phyloP scores from a whole-genome alignment of 1,284 basidiomycete species.

The Tilletia caries region DNA sequence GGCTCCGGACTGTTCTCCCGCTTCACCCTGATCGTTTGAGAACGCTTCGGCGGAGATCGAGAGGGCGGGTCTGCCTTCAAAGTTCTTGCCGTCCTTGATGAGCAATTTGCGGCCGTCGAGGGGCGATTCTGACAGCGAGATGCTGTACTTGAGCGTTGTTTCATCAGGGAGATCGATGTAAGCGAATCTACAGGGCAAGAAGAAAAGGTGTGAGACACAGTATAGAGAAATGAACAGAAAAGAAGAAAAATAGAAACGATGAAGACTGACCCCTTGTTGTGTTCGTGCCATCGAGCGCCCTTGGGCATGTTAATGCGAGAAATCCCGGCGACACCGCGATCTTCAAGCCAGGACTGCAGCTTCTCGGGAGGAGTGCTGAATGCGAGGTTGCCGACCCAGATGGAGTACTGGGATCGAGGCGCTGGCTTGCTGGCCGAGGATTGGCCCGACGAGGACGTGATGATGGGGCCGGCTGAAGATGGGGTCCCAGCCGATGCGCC shows the following conservation, averaged over 20 bases:
- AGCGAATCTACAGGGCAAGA: conserved; percentile 68
- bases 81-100: conserved; percentile 77
- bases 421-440: conserved; percentile 55
- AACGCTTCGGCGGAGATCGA: conserved; percentile 23
- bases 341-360: conserved; percentile 41
- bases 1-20: background rate
- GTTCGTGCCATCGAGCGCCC: conserved; percentile 54
- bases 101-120: conserved; percentile 81
- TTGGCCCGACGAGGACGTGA: background rate
- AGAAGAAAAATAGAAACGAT: background rate
- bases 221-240: conserved; percentile 55
- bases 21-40: conserved; percentile 20
- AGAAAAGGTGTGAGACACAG: background rate
- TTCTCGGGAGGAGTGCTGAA: conserved; percentile 40
- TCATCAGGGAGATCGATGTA: conserved; percentile 86
- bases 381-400: conserved; percentile 51
- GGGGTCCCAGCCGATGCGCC: conserved; percentile 11
- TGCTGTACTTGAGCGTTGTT: conserved; percentile 70
- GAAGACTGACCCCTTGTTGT: conserved; percentile 58
- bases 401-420: conserved; percentile 63
- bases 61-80: conserved; percentile 51
- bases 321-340: conserved; percentile 52
- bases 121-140: conserved; percentile 74
- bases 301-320: conserved; percentile 61
- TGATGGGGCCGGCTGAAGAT: background rate